phyloP scores from a whole-genome alignment of 139 green algal genomes.

The Coelastrella sp. region DNA sequence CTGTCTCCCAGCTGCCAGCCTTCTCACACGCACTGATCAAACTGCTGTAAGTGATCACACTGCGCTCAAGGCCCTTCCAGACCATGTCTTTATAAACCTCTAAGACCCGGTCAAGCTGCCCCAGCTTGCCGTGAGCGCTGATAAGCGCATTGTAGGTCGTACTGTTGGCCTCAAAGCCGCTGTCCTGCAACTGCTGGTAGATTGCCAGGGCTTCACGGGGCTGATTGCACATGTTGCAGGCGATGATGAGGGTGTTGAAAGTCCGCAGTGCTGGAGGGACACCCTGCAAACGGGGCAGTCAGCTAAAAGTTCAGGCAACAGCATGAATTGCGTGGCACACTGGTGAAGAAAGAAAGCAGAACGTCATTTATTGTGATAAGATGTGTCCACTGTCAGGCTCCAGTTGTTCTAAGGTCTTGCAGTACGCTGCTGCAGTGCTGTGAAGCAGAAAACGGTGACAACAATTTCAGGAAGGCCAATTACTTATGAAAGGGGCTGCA shows the following conservation, averaged over 20 bases:
- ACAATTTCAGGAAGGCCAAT: no score
- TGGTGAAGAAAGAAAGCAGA: no score
- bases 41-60: conserved; percentile 86
- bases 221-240: conserved; percentile 89
- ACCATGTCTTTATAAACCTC: conserved; percentile 80
- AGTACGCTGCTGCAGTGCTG: no score
- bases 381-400: no score
- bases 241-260: conserved; percentile 91
- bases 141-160: conserved; percentile 86
- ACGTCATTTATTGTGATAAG: no score
- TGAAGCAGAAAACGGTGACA: no score
- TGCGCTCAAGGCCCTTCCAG: conserved; percentile 65
- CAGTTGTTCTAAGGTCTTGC: no score
- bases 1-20: conserved; percentile 84
- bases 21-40: conserved; percentile 87
- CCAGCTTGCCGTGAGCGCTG: conserved; percentile 71
- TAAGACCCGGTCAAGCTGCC: conserved; percentile 67
- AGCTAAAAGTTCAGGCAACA: no score
- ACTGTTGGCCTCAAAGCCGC: conserved; percentile 67
- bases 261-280: conserved; percentile 86
- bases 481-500: no score
- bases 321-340: no score
- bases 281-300: conserved; percentile 52
- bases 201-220: conserved; percentile 73
- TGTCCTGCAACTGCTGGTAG: conserved; percentile 56